phyloP scores from a whole-genome alignment of 2,329 filamentous ascomycete genomes.

The Colletotrichum sp. region DNA sequence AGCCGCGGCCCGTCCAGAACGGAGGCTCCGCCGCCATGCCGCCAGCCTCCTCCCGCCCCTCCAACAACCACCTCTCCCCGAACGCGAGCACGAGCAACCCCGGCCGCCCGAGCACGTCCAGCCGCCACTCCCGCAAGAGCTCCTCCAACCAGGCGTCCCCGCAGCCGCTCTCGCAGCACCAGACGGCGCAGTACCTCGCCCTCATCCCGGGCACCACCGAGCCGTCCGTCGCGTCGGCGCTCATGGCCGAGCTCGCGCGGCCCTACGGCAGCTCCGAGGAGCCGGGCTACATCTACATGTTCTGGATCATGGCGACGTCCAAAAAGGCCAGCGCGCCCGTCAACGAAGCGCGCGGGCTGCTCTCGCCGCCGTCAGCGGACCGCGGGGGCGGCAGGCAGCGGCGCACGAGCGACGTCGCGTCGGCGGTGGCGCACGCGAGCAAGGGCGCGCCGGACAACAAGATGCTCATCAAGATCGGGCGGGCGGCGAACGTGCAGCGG shows the following conservation, averaged over 20 bases:
- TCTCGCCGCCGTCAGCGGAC: conserved; percentile 52
- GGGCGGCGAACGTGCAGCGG: conserved; percentile 83
- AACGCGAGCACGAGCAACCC: neutral
- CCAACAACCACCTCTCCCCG: conserved; percentile 20
- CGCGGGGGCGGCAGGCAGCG: conserved; percentile 40
- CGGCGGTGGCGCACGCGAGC: conserved; percentile 47
- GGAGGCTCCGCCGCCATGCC: conserved; percentile 8
- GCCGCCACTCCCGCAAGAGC: conserved; percentile 31
- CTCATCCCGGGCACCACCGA: conserved; percentile 73
- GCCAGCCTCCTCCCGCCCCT: neutral
- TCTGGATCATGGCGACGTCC: conserved; percentile 84
- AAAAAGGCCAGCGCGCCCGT: conserved; percentile 58
- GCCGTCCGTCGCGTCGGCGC: conserved; percentile 69
- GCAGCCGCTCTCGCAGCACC: conserved; percentile 33
- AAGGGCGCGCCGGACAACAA: conserved; percentile 52
- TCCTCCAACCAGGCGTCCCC: conserved; percentile 30
- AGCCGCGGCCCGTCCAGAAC: conserved; percentile 50
- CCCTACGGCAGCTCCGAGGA: conserved; percentile 72
- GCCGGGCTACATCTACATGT: conserved; percentile 96
- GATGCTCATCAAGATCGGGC: conserved; percentile 71
- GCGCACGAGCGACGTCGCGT: conserved; percentile 60
- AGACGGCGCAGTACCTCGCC: conserved; percentile 57
- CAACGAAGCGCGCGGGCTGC: conserved; percentile 64
- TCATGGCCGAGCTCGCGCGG: conserved; percentile 79
- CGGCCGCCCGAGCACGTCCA: conserved; percentile 22